Percentiles rank a stretch among this genome's conserved stretches.
Evolutionary conservation across 2,329 filamentous ascomycete genomes (phyloP).

Genomic region (Ophiostoma pallidulum): DNA sequence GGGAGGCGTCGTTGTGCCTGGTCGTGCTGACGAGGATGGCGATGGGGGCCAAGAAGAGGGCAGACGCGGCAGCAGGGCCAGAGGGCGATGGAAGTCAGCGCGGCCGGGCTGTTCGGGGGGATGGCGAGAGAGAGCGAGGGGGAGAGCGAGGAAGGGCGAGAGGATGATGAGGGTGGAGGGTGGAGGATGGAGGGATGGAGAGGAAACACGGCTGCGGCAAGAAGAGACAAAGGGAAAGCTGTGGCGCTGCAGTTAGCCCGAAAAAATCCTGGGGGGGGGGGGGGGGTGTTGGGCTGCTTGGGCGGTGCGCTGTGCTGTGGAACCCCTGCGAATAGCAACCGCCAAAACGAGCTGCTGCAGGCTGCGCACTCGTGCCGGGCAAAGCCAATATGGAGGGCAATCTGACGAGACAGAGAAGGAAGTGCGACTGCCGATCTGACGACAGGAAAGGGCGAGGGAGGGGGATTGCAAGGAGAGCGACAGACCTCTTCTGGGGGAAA

Average conservation of each 20-base stretch:
- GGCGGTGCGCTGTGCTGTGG: not conserved
- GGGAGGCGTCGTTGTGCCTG: no score
- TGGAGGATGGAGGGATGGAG: not conserved
- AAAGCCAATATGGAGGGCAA: no score
- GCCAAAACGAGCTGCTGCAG: constrained; percentile 2
- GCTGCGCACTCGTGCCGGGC: no score
- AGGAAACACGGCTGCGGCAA: constrained; percentile 12
- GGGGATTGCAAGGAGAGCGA: no score
- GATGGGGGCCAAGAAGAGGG: not conserved
- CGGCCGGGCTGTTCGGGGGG: not conserved
- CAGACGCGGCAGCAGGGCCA: not conserved
- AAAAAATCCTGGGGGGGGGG: no score
- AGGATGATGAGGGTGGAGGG: constrained; percentile 10
- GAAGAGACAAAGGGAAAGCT: constrained; percentile 1
- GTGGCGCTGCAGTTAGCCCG: constrained; percentile 8
- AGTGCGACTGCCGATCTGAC: no score
- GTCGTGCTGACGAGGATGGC: not conserved
- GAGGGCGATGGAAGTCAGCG: not conserved
- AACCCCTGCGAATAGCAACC: constrained; percentile 4
- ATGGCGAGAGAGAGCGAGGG: not conserved
- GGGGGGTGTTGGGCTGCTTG: not conserved
- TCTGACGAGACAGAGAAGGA: not conserved
- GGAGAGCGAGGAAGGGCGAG: no score
- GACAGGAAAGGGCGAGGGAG: not conserved
- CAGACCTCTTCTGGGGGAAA: no score